phyloP scores from a whole-genome alignment of 768 basidiomycete genomes.

The Pleurotus tuber-regium region DNA sequence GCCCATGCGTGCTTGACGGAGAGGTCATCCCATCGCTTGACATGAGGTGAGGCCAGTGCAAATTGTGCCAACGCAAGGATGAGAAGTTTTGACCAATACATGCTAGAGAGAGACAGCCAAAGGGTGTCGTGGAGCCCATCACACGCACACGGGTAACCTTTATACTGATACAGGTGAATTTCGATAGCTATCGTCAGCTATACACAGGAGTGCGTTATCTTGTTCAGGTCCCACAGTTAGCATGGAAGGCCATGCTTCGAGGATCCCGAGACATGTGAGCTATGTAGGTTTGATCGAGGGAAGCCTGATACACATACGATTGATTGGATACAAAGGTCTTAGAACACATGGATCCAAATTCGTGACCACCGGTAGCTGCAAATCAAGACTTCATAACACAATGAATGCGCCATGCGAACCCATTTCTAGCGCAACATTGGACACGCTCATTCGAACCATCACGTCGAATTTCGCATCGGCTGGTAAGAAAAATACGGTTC shows the following conservation, averaged over 20 bases:
- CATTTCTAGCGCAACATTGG: neutral
- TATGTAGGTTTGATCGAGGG: neutral
- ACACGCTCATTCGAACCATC: neutral
- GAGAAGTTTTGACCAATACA: constrained; percentile 10
- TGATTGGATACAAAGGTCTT: neutral
- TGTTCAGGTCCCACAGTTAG: too few species aligned
- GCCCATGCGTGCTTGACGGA: constrained; percentile 13
- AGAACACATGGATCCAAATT: neutral
- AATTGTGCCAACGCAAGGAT: constrained; percentile 13
- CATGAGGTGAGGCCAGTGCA: constrained; percentile 9
- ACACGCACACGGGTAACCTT: neutral
- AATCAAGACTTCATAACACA: neutral
- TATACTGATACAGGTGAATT: neutral
- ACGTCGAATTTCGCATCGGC: neutral
- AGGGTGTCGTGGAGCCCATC: too few species aligned
- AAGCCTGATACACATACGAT: neutral
- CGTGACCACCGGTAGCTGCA: neutral
- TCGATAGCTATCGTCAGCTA: too few species aligned
- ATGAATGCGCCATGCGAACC: neutral
- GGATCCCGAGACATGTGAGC: neutral
- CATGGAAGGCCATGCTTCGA: neutral
- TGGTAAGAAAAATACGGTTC: neutral
- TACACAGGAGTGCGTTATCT: neutral
- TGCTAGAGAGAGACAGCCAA: neutral
- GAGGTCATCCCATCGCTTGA: constrained; percentile 15